Percentiles rank a stretch among this genome's conserved stretches.
These are phyloP conservation scores for Diospyros lotus DNA, from an alignment of 148 eudicot species.

Conservation along the genomic window DNA sequence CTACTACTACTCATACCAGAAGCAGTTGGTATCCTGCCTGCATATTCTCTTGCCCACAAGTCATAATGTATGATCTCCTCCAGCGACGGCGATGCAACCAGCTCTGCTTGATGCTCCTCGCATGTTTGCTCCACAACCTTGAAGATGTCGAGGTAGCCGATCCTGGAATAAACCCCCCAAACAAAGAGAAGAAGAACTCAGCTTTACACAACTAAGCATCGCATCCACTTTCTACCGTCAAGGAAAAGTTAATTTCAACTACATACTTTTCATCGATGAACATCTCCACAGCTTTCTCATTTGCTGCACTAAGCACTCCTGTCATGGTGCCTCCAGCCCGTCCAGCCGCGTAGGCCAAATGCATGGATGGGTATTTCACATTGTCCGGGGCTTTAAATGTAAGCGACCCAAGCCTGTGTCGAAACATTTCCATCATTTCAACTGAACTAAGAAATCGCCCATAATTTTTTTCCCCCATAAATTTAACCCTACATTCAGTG, in stretches of 20 bases:
- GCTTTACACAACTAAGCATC: no score
- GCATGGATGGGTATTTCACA: conserved; percentile 92
- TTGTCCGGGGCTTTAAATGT: conserved; percentile 94
- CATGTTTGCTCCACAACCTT: conserved; percentile 93
- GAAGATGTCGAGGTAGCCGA: conserved; percentile 88
- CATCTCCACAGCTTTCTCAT: conserved; percentile 97
- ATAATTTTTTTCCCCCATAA: no score
- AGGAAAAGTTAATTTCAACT: not conserved
- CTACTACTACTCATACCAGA: conserved; percentile 28
- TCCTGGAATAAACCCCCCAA: conserved; percentile 41
- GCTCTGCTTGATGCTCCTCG: conserved; percentile 62
- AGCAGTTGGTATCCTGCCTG: conserved; percentile 56
- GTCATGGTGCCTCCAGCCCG: conserved; percentile 99
- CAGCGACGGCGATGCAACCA: conserved; percentile 71
- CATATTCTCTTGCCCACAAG: conserved; percentile 90
- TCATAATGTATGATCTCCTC: conserved; percentile 93
- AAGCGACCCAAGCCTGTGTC: conserved; percentile 76
- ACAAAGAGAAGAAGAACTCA: no score
- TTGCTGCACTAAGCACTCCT: conserved; percentile 95
- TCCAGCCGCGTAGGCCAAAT: conserved; percentile 91
- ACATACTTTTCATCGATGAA: conserved; percentile 85
- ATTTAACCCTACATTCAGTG: no score
- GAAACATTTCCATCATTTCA: conserved; percentile 13
- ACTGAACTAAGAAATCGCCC: not conserved
- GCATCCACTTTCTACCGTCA: no score